Evolutionary conservation across 1,284 basidiomycete genomes (phyloP).

Genomic region (Afroboletus lepidellus): DNA sequence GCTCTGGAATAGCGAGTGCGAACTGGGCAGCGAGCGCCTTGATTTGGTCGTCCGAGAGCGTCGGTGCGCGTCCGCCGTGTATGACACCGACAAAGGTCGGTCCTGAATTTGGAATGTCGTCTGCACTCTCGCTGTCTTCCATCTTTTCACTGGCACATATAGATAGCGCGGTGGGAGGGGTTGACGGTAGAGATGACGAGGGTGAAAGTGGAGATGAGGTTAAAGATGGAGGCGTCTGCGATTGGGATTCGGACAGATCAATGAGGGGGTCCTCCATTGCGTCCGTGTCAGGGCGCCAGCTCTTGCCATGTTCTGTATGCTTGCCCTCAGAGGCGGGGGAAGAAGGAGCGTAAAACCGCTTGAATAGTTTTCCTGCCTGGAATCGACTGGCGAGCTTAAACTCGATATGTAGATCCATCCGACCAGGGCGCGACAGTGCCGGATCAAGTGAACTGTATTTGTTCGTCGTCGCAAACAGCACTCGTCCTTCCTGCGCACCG

Average conservation of each 20-base stretch:
- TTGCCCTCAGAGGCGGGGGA: not conserved
- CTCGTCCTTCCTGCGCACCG: constrained; percentile 71
- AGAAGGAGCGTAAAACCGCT: constrained; percentile 59
- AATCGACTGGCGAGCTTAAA: constrained; percentile 67
- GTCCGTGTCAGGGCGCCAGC: not conserved
- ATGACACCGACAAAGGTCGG: constrained; percentile 29
- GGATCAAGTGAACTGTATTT: constrained; percentile 65
- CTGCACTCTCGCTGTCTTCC: constrained; percentile 15
- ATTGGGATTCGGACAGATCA: constrained; percentile 15
- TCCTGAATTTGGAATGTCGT: constrained; percentile 23
- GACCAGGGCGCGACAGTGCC: constrained; percentile 73
- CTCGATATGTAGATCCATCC: constrained; percentile 75
- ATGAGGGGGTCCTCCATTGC: constrained; percentile 12
- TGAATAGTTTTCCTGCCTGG: constrained; percentile 64
- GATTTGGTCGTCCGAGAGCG: constrained; percentile 36
- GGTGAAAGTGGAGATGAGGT: not conserved
- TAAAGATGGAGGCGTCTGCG: not conserved
- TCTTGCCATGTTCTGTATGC: not conserved
- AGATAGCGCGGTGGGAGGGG: not conserved
- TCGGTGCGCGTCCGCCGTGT: constrained; percentile 35
- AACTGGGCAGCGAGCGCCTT: constrained; percentile 56
- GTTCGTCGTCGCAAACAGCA: constrained; percentile 78
- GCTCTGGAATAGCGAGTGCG: constrained; percentile 50
- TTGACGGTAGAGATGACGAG: not conserved
- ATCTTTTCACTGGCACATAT: constrained; percentile 12